Conservation (phyloP, 2,329 filamentous ascomycete genomes). For the Hymenoscyphus repandus region DNA sequence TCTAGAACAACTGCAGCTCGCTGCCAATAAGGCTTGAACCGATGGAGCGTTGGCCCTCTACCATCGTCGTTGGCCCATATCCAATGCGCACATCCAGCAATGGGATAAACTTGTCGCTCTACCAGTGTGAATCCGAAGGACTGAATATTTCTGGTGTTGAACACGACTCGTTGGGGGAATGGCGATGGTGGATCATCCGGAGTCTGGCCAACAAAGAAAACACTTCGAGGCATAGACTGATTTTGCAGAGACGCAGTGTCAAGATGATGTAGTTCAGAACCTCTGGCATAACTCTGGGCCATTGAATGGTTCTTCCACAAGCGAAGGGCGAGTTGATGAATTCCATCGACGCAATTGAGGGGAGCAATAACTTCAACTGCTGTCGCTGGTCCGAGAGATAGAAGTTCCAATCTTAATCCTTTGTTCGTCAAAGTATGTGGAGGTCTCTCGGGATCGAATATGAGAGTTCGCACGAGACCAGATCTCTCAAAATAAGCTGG, state of each 20-base stretch:
- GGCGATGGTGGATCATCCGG: neutral
- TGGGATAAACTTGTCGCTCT: neutral
- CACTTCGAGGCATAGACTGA: neutral
- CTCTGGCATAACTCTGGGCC: neutral
- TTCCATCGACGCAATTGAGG: neutral
- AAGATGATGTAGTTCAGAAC: neutral
- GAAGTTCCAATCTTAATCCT: slow-evolving; percentile 6
- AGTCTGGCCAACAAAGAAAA: neutral
- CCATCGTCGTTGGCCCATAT: neutral
- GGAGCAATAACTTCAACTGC: neutral
- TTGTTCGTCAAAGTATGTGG: slow-evolving; percentile 9
- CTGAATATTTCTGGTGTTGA: neutral
- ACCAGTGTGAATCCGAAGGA: neutral
- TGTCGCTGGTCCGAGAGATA: neutral
- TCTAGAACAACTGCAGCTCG: neutral
- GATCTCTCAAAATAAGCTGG: slow-evolving; percentile 4
- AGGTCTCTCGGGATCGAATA: neutral
- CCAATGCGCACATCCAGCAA: neutral
- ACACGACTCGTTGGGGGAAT: neutral
- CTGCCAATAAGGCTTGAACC: neutral
- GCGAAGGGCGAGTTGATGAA: neutral
- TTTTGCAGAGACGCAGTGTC: neutral
- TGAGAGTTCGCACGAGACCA: neutral
- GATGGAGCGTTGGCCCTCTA: neutral
- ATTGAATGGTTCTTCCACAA: neutral